A percentile compares a stretch with the other conserved stretches of the same genome.
Evolutionary conservation across 192 early-diverging fungal genomes (phyloP).

Genomic region (Allomyces arbusculus): DNA sequence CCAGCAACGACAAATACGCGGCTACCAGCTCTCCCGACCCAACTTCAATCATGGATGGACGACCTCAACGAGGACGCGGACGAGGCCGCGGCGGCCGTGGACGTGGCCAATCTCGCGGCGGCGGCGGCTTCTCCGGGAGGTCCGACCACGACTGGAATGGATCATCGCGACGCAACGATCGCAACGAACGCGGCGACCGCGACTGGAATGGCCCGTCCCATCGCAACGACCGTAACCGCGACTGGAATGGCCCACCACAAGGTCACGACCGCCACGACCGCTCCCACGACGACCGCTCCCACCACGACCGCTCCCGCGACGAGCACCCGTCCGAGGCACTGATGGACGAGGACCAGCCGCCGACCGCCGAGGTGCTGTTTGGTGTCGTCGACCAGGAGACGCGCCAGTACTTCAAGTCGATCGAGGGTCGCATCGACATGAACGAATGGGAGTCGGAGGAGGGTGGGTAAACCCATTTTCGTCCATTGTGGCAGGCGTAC

Average conservation of each 20-base stretch:
- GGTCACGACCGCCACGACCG: not conserved
- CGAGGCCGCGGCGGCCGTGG: too few relatives aligned
- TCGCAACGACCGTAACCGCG: not conserved
- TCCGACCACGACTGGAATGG: too few relatives aligned
- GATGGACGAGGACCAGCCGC: not conserved
- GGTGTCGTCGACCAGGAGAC: not conserved
- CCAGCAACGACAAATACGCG: too few relatives aligned
- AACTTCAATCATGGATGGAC: too few relatives aligned
- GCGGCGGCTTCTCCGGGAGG: too few relatives aligned
- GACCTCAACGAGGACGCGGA: too few relatives aligned
- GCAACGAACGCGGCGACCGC: too few relatives aligned
- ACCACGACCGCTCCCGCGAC: not conserved
- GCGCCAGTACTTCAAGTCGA: not conserved
- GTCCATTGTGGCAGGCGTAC: not conserved
- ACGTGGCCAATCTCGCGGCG: too few relatives aligned
- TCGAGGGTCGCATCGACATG: not conserved
- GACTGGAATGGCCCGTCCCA: not conserved
- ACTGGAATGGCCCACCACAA: not conserved
- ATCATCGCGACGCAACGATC: too few relatives aligned
- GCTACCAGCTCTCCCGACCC: too few relatives aligned
- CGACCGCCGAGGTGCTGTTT: not conserved
- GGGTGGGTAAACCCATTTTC: not conserved
- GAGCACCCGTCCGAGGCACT: not conserved
- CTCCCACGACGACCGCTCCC: not conserved
- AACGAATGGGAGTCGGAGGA: not conserved